A percentile compares a stretch with the other conserved stretches of the same genome.
These are phyloP conservation scores for Moricandia moricandioides DNA, from an alignment of 345 rosid species.

Conservation along the genomic window DNA sequence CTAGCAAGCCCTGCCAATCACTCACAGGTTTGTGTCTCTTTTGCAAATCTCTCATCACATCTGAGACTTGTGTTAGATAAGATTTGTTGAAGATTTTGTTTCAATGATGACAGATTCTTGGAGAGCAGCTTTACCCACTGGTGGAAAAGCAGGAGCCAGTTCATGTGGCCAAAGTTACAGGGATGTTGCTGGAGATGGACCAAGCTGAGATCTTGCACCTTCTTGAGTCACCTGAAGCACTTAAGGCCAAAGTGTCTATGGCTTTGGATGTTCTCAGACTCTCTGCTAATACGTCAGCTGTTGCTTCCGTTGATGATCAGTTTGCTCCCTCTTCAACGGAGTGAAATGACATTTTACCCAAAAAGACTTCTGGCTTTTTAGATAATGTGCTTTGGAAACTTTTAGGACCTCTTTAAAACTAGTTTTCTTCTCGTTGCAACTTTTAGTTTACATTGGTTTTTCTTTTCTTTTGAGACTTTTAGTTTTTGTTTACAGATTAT, in stretches of 20 bases:
- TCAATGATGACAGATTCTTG: constrained; percentile 53
- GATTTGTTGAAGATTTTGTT: not conserved
- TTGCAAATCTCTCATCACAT: not conserved
- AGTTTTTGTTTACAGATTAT: not conserved
- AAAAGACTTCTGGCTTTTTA: constrained; percentile 18
- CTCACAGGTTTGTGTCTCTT: constrained; percentile 29
- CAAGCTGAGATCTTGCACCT: constrained; percentile 73
- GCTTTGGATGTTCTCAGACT: constrained; percentile 63
- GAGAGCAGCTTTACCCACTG: constrained; percentile 66
- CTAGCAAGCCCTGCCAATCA: constrained; percentile 43
- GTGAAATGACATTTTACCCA: constrained; percentile 9
- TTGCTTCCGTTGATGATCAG: constrained; percentile 40
- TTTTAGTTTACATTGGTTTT: constrained; percentile 1
- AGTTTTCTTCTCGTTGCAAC: constrained; percentile 8
- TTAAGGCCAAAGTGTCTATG: constrained; percentile 60
- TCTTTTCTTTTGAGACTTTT: not conserved
- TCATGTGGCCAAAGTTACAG: constrained; percentile 63
- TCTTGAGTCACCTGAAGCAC: constrained; percentile 68
- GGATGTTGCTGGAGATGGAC: constrained; percentile 81
- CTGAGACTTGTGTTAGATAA: not conserved
- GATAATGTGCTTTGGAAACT: not conserved
- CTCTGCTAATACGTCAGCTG: constrained; percentile 27
- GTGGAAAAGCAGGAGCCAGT: constrained; percentile 58
- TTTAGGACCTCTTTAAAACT: constrained; percentile 5
- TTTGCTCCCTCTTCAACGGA: constrained; percentile 30